phyloP scores from a whole-genome alignment of 2,329 filamentous ascomycete genomes.

The Xylariomycetidae sp. region DNA sequence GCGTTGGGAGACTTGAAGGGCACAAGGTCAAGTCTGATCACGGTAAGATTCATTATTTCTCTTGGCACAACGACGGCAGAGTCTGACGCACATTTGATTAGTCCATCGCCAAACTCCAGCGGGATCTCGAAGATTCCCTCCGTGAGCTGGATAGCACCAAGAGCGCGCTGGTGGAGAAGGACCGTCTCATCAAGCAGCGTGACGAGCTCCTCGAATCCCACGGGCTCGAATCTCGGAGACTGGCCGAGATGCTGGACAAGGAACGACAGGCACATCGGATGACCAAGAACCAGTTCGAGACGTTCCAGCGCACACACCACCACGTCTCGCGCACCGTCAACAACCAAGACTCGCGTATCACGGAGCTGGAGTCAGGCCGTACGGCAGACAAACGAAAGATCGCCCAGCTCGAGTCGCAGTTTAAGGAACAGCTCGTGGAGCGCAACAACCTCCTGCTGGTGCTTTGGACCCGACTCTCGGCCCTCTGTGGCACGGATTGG shows the following conservation, averaged over 20 bases:
- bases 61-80: no score
- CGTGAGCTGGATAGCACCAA: conserved; percentile 76
- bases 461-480: conserved; percentile 85
- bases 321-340: conserved; percentile 81
- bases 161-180: conserved; percentile 78
- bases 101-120: conserved; percentile 82
- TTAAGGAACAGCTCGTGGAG: conserved; percentile 82
- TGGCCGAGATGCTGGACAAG: conserved; percentile 85
- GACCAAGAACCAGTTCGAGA: conserved; percentile 83
- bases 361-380: conserved; percentile 78
- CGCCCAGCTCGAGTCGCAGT: conserved; percentile 67
- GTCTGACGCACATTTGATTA: conserved; percentile 26
- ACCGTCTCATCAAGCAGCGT: conserved; percentile 81
- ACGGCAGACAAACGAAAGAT: conserved; percentile 74
- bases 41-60: conserved; percentile 52
- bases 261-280: conserved; percentile 79
- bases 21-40: conserved; percentile 77
- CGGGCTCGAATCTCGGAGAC: conserved; percentile 75
- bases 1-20: conserved; percentile 83
- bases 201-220: conserved; percentile 84
- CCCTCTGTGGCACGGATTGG: conserved; percentile 88
- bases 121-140: conserved; percentile 77
- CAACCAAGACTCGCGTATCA: conserved; percentile 75
- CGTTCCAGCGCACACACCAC: conserved; percentile 79
- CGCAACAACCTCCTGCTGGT: conserved; percentile 81